phyloP scores from a whole-genome alignment of 805 yeast species.

The Metschnikowia santaceciliae region DNA sequence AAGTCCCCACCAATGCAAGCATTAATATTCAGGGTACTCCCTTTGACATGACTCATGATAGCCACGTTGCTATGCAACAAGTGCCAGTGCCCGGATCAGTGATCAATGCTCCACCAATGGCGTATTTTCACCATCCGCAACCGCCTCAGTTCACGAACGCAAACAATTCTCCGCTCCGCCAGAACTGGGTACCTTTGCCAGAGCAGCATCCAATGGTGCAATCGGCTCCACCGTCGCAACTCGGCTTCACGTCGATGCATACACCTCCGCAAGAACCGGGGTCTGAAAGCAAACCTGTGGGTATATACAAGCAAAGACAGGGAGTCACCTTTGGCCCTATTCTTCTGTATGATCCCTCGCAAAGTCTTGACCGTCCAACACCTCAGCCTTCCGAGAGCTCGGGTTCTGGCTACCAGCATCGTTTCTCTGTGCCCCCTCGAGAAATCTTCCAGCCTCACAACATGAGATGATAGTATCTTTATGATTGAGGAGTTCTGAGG shows the following conservation, averaged over 20 bases:
- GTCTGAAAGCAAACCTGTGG: background rate
- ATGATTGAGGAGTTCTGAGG: too few relatives aligned
- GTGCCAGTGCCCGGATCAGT: background rate
- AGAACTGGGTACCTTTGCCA: slow-evolving; percentile 3
- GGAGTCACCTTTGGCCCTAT: slow-evolving; percentile 38
- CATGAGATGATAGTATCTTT: background rate
- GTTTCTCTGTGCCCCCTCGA: slow-evolving; percentile 30
- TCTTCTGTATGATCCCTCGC: slow-evolving; percentile 39
- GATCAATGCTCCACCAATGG: slow-evolving; percentile 3
- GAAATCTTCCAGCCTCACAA: slow-evolving; percentile 36
- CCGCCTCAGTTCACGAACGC: background rate
- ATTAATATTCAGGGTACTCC: background rate
- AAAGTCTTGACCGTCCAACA: slow-evolving; percentile 11
- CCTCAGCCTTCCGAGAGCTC: slow-evolving; percentile 11
- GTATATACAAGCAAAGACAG: background rate
- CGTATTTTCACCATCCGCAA: slow-evolving; percentile 3
- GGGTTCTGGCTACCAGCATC: slow-evolving; percentile 1
- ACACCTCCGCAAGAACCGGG: background rate
- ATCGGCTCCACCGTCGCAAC: slow-evolving; percentile 23
- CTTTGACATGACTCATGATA: background rate
- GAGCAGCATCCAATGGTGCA: slow-evolving; percentile 9
- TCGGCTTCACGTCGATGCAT: slow-evolving; percentile 8
- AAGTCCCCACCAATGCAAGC: background rate
- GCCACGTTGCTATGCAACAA: background rate
- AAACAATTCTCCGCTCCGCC: background rate